Base-by-base conservation (phyloP, 129 eudicot species). In the Arctium minus region DNA sequence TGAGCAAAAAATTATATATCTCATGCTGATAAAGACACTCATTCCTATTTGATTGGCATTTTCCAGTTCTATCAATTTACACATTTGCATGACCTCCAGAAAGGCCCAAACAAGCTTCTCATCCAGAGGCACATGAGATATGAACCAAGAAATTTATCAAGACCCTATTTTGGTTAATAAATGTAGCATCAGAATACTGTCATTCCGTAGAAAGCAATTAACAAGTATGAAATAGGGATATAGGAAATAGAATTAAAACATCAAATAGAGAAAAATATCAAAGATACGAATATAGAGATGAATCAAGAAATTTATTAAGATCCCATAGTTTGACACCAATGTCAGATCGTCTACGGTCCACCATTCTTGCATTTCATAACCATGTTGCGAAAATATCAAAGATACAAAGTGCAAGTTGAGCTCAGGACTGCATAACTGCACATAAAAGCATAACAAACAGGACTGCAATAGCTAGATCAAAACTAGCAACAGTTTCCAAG, bases 361-460 rank as follows among this genome's bases (percentile, higher is more conserved):
- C 67, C 67, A 22, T 22, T 17, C 65, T 56, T 13, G 27, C n/a
- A 11, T 56, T 17, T 17, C 11, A 60, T 60, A 60, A 60, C 68
- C 29, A n/a, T 60, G 27, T 60, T 60, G 68, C 8, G 8, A 22
- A 60, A 60, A 60, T 60, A 60, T 60, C 68, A 60, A 60, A 17
- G 29, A 60, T 60, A 17, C 33, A 67, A 22, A 22, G 33, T 67
- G 71, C 71, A 76, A 76, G 27, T 76, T 17, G 40, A 82, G 22
- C 35, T 42, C 76, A 92, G 32, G 89, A 22, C 91, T 10, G 90
- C 87, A 72, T 93, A 93, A 86, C 97, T 93, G 96, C 50, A 18
- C 39, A 81, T 5, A 76, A 32, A 70, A 74, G n/a, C 2, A 48
- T 75, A n/a, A 38, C 6, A 68, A 38, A 6, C 48, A 75, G 68